These are phyloP conservation scores for Biscutella laevigata DNA, from an alignment of 441 rosid species.

Conservation along the genomic window DNA sequence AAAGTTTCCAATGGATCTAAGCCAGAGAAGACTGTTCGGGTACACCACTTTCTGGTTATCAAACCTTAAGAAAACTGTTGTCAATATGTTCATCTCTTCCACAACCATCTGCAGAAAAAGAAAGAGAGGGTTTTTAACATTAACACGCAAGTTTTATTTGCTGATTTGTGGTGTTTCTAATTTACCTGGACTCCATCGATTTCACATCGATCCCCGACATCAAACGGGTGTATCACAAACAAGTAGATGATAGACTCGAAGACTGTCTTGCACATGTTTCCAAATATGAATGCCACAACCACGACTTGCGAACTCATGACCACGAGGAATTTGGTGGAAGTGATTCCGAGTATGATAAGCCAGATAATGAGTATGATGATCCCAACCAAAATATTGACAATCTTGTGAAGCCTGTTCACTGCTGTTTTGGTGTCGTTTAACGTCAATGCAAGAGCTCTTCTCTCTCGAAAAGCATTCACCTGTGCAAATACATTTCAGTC, in stretches of 20 bases:
- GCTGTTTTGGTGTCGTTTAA: conserved; percentile 69
- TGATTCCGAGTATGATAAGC: conserved; percentile 55
- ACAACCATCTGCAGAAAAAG: conserved; percentile 40
- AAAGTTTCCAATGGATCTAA: conserved; percentile 47
- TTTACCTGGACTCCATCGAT: conserved; percentile 66
- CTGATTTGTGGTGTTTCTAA: too few relatives aligned
- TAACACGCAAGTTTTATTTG: too few relatives aligned
- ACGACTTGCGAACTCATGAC: conserved; percentile 55
- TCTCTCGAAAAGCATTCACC: conserved; percentile 66
- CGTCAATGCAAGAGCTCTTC: conserved; percentile 64
- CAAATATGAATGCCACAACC: conserved; percentile 52
- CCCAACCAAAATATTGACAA: conserved; percentile 21
- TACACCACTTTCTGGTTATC: conserved; percentile 56
- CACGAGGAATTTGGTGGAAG: conserved; percentile 45
- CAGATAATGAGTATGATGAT: conserved; percentile 38
- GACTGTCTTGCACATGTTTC: conserved; percentile 59
- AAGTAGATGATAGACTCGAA: conserved; percentile 62
- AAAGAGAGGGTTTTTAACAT: not conserved
- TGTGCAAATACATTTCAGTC: conserved; percentile 10
- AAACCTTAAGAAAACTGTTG: conserved; percentile 53
- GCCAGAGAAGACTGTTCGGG: conserved; percentile 58
- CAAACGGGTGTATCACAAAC: conserved; percentile 62
- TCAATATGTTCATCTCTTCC: conserved; percentile 72
- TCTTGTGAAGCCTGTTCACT: conserved; percentile 56
- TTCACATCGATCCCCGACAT: conserved; percentile 71